Evolutionary conservation across 1,139 yeast species (phyloP).

Genomic region (Ashbya aceris): DNA sequence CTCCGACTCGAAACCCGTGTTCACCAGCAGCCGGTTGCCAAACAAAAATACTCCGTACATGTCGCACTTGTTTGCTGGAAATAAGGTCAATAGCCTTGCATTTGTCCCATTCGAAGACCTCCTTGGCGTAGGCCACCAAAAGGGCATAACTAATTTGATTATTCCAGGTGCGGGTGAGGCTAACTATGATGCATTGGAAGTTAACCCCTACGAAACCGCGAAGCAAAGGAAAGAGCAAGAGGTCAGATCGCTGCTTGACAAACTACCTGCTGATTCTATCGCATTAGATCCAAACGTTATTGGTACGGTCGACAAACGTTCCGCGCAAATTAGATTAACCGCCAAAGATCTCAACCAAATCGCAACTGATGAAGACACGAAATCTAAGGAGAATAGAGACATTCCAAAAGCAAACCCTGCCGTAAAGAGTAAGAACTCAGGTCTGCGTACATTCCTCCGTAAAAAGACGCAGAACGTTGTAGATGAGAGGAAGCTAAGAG

Average conservation of each 20-base stretch:
- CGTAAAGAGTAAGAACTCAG: slow-evolving; percentile 72
- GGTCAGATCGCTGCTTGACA: slow-evolving; percentile 77
- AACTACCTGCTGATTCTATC: slow-evolving; percentile 87
- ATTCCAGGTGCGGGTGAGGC: slow-evolving; percentile 99
- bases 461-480: slow-evolving; percentile 81
- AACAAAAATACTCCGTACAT: slow-evolving; percentile 65
- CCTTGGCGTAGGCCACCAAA: slow-evolving; percentile 75
- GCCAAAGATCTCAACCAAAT: slow-evolving; percentile 49
- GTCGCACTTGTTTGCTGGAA: slow-evolving; percentile 80
- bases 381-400: slow-evolving; percentile 32
- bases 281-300: slow-evolving; percentile 81
- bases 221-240: slow-evolving; percentile 92
- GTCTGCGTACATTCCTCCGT: slow-evolving; percentile 69
- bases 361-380: slow-evolving; percentile 33
- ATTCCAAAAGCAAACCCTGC: slow-evolving; percentile 47
- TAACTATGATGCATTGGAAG: slow-evolving; percentile 87
- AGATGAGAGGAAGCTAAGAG: slow-evolving; percentile 75
- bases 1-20: slow-evolving; percentile 33
- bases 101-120: slow-evolving; percentile 96
- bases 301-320: slow-evolving; percentile 74
- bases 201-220: slow-evolving; percentile 85
- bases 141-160: slow-evolving; percentile 70
- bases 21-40: slow-evolving; percentile 31
- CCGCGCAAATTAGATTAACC: slow-evolving; percentile 52
- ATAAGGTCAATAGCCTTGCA: slow-evolving; percentile 53